Conservation (phyloP, 1,139 yeast species). For the Eremothecium cymbalariae region DNA sequence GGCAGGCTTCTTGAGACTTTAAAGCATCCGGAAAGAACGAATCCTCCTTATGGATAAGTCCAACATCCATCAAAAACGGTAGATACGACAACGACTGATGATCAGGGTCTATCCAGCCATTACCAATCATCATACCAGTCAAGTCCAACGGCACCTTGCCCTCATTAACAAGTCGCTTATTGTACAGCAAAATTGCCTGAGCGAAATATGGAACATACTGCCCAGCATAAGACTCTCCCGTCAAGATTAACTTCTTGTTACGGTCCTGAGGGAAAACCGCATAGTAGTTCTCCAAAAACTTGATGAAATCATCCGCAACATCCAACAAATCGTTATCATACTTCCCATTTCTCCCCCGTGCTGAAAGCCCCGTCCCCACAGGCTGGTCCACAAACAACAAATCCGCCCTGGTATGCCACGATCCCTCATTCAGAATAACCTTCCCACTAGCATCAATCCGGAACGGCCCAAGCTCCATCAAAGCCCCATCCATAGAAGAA, state of each 20-base stretch:
- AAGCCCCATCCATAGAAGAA: slow-evolving; percentile 94
- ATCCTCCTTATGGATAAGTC: slow-evolving; percentile 41
- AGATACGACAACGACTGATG: slow-evolving; percentile 75
- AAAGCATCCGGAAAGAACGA: slow-evolving; percentile 38
- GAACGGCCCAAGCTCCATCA: slow-evolving; percentile 89
- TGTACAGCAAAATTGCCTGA: slow-evolving; percentile 45
- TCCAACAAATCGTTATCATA: slow-evolving; percentile 53
- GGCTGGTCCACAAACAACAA: slow-evolving; percentile 91
- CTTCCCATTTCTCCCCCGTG: slow-evolving; percentile 32
- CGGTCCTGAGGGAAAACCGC: slow-evolving; percentile 67
- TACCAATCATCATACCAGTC: slow-evolving; percentile 73
- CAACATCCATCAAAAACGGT: slow-evolving; percentile 59
- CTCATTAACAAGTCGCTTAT: slow-evolving; percentile 29
- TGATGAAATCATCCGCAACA: slow-evolving; percentile 52
- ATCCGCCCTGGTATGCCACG: slow-evolving; percentile 80
- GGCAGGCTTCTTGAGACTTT: slow-evolving; percentile 53
- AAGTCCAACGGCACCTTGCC: slow-evolving; percentile 36
- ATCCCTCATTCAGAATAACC: slow-evolving; percentile 51
- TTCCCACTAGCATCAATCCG: slow-evolving; percentile 44
- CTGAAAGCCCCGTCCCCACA: slow-evolving; percentile 86
- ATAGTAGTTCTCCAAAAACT: slow-evolving; percentile 60
- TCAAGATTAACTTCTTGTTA: slow-evolving; percentile 59
- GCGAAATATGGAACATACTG: slow-evolving; percentile 92
- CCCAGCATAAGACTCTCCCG: slow-evolving; percentile 97
- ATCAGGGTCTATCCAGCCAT: slow-evolving; percentile 94